Conservation (phyloP, 75 land plant genomes). For the Gnetum montanum region DNA sequence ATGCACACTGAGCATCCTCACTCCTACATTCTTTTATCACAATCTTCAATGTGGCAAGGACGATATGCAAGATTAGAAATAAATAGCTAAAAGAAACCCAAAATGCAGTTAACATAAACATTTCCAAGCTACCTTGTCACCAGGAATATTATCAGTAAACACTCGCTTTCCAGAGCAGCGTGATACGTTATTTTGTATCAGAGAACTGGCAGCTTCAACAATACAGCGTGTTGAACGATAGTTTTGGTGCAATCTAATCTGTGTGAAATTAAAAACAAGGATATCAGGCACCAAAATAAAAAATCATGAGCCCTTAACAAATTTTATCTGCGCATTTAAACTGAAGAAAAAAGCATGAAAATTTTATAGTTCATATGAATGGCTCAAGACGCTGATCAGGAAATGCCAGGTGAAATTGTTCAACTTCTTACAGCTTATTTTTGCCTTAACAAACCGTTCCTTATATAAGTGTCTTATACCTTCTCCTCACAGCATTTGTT, state of each 20-base stretch:
- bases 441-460: no score
- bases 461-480: no score
- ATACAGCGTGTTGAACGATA: slow-evolving; percentile 94
- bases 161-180: slow-evolving; percentile 57
- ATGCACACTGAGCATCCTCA: slow-evolving; percentile 93
- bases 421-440: no score
- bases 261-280: slow-evolving; percentile 4
- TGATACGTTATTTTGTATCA: slow-evolving; percentile 59
- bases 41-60: slow-evolving; percentile 35
- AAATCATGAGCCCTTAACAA: neutral
- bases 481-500: no score
- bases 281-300: neutral
- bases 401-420: no score
- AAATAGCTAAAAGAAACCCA: no score
- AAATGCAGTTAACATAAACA: no score
- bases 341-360: no score
- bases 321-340: neutral
- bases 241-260: slow-evolving; percentile 83
- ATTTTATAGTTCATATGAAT: no score
- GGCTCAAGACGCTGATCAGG: no score
- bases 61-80: no score
- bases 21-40: slow-evolving; percentile 74
- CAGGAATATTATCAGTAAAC: slow-evolving; percentile 67
- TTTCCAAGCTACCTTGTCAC: slow-evolving; percentile 49
- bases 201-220: slow-evolving; percentile 84